Conservation (phyloP, 2,329 filamentous ascomycete species). For the Pseudopyricularia cyperi region DNA sequence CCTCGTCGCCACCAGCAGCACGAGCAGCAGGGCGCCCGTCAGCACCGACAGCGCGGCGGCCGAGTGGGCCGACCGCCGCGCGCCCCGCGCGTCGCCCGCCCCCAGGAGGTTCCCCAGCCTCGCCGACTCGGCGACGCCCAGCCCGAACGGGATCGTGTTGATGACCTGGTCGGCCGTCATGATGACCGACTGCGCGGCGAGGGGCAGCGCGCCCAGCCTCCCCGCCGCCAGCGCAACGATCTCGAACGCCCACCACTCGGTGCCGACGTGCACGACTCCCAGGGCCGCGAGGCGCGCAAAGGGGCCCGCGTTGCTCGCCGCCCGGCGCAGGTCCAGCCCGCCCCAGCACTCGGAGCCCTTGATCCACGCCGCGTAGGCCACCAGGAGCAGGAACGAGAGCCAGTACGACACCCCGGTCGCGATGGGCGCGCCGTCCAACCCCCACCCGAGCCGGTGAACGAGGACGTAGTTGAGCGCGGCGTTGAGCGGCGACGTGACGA, state of each 20-base stretch:
- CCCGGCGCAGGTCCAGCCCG: constrained; percentile 49
- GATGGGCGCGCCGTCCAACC: constrained; percentile 66
- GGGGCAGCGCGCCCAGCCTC: constrained; percentile 61
- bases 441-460: constrained; percentile 57
- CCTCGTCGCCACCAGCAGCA: constrained; percentile 55
- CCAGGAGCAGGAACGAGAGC: constrained; percentile 64
- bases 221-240: constrained; percentile 78
- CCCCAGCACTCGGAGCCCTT: constrained; percentile 68
- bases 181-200: constrained; percentile 77
- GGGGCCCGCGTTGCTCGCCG: constrained; percentile 51
- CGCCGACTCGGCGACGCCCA: constrained; percentile 69
- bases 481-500: constrained; percentile 74
- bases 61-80: constrained; percentile 59
- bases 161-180: constrained; percentile 82
- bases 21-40: constrained; percentile 54
- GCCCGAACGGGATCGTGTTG: constrained; percentile 75
- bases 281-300: constrained; percentile 65
- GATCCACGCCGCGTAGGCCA: constrained; percentile 60
- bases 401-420: constrained; percentile 81
- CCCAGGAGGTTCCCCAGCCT: constrained; percentile 73
- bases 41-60: constrained; percentile 62
- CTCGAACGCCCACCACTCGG: constrained; percentile 92
- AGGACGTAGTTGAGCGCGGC: constrained; percentile 70
- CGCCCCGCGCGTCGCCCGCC: constrained; percentile 49
- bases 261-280: constrained; percentile 72